Evolutionary conservation across 352 stramenopile species (phyloP).

Genomic region (Pythium brachiatum): DNA sequence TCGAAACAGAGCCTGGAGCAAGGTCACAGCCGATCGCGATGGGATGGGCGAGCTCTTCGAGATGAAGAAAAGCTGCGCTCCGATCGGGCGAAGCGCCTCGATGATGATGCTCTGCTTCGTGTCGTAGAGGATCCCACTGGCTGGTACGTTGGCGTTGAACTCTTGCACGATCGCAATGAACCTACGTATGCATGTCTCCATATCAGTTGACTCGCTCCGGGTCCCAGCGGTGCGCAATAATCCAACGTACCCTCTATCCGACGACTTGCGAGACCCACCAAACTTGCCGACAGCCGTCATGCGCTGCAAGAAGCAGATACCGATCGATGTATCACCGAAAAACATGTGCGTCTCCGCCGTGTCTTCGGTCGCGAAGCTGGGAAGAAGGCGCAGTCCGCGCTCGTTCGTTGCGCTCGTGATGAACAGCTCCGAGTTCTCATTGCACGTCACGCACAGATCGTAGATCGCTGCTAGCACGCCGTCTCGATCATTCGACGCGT

Average conservation of each 20-base stretch:
- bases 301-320: slow-evolving; percentile 73
- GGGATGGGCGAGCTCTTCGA: slow-evolving; percentile 65
- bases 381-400: slow-evolving; percentile 61
- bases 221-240: slow-evolving; percentile 9
- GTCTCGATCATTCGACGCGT: slow-evolving; percentile 64
- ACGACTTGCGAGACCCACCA: slow-evolving; percentile 43
- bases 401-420: slow-evolving; percentile 71
- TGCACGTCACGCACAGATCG: slow-evolving; percentile 73
- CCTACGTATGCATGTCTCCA: slow-evolving; percentile 31
- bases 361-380: slow-evolving; percentile 73
- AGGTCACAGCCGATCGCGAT: slow-evolving; percentile 56
- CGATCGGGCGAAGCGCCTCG: slow-evolving; percentile 77
- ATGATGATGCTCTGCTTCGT: slow-evolving; percentile 77
- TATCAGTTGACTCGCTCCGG: slow-evolving; percentile 18
- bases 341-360: slow-evolving; percentile 65
- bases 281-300: slow-evolving; percentile 71
- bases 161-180: slow-evolving; percentile 83
- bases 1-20: slow-evolving; percentile 83
- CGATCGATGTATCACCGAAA: slow-evolving; percentile 80
- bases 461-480: slow-evolving; percentile 75
- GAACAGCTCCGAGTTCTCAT: slow-evolving; percentile 69
- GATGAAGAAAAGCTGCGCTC: slow-evolving; percentile 76
- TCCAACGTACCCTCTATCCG: slow-evolving; percentile 58
- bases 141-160: slow-evolving; percentile 90
- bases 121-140: slow-evolving; percentile 80